Evolutionary conservation across 2,329 filamentous ascomycete genomes (phyloP).

Genomic region (Verticillium tricorpus): DNA sequence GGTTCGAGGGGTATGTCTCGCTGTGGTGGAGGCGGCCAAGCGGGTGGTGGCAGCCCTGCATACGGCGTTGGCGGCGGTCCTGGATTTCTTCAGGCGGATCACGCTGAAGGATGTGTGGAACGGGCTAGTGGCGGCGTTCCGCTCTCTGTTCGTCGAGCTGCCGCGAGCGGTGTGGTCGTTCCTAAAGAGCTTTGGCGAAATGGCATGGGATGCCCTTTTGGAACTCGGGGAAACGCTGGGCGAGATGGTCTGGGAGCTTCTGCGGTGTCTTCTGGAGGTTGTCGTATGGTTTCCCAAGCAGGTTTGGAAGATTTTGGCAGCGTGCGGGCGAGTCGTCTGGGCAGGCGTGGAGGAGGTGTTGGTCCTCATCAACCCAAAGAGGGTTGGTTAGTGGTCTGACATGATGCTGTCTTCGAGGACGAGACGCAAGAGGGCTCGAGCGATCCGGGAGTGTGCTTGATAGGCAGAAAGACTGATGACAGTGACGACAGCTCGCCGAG

Average conservation of each 20-base stretch:
- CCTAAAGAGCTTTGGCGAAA: constrained; percentile 25
- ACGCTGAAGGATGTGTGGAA: constrained; percentile 35
- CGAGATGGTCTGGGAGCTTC: constrained; percentile 14
- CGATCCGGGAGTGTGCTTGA: too few relatives aligned
- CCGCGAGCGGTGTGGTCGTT: constrained; percentile 22
- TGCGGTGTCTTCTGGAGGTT: constrained; percentile 21
- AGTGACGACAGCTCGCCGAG: too few relatives aligned
- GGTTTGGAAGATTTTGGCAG: constrained; percentile 24
- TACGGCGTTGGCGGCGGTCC: constrained; percentile 26
- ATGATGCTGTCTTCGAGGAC: too few relatives aligned
- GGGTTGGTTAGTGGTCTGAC: neutral
- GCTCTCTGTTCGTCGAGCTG: constrained; percentile 25
- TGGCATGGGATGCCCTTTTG: constrained; percentile 14
- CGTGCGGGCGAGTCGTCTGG: constrained; percentile 22
- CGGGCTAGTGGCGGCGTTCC: constrained; percentile 24
- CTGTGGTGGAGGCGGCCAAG: constrained; percentile 18
- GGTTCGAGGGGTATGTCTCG: constrained; percentile 18
- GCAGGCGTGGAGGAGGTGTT: constrained; percentile 29
- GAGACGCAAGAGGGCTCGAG: too few relatives aligned
- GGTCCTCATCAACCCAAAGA: constrained; percentile 32
- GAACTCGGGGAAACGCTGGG: neutral
- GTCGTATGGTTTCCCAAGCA: constrained; percentile 25
- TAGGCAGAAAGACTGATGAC: too few relatives aligned
- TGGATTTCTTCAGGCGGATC: constrained; percentile 27
- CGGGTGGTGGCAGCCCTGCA: constrained; percentile 28